Conservation (phyloP, 495 filamentous ascomycete species). For the Lophiostoma macrostomum region DNA sequence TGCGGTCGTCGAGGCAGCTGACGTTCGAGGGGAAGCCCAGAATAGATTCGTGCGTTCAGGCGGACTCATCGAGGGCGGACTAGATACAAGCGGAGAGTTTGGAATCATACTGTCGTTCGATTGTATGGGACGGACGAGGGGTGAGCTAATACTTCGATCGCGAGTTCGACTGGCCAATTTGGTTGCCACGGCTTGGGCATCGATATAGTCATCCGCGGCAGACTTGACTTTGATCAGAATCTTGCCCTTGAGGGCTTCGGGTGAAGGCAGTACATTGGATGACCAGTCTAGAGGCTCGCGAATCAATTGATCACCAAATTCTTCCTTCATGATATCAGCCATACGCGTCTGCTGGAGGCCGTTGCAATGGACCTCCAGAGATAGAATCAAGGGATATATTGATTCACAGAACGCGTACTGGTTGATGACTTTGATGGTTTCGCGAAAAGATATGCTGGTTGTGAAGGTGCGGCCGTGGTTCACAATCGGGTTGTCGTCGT, state of each 20-base stretch:
- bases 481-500: slow-evolving; percentile 79
- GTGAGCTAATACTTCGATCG: slow-evolving; percentile 77
- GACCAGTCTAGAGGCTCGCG: slow-evolving; percentile 62
- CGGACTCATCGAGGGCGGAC: slow-evolving; percentile 48
- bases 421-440: slow-evolving; percentile 87
- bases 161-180: slow-evolving; percentile 52
- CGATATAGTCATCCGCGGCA: slow-evolving; percentile 44
- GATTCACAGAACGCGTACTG: slow-evolving; percentile 86
- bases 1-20: slow-evolving; percentile 45
- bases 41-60: slow-evolving; percentile 43
- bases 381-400: slow-evolving; percentile 83
- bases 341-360: slow-evolving; percentile 78
- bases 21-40: slow-evolving; percentile 49
- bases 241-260: slow-evolving; percentile 74
- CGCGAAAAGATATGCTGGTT: slow-evolving; percentile 76
- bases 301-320: slow-evolving; percentile 75
- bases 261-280: slow-evolving; percentile 68
- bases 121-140: slow-evolving; percentile 39
- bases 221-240: slow-evolving; percentile 95
- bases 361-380: slow-evolving; percentile 91
- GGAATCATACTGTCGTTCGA: slow-evolving; percentile 55
- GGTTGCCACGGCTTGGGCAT: slow-evolving; percentile 14
- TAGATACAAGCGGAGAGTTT: slow-evolving; percentile 53
- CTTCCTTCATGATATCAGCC: slow-evolving; percentile 84
- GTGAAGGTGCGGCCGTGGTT: slow-evolving; percentile 89